Evolutionary conservation across 257 asterid genomes (phyloP).

Genomic region (Solanum chilense): DNA sequence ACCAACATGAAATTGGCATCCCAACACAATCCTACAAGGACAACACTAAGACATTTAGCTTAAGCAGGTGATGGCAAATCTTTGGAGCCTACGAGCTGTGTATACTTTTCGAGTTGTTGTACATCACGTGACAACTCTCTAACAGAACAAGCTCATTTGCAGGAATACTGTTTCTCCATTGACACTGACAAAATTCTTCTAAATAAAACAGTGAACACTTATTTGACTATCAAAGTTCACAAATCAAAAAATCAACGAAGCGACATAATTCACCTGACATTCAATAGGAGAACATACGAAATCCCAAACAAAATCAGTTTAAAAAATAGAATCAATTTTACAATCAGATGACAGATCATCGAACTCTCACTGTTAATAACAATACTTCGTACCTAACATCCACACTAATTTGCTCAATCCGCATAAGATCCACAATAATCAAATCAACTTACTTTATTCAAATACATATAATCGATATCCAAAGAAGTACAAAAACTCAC

Average conservation of each 20-base stretch:
- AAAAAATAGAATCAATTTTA: neutral
- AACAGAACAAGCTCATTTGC: neutral
- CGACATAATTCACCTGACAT: neutral
- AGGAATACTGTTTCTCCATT: neutral
- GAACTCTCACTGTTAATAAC: neutral
- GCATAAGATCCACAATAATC: neutral
- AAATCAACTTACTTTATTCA: neutral
- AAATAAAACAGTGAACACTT: neutral
- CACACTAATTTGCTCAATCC: neutral
- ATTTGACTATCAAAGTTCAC: neutral
- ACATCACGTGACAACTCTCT: neutral
- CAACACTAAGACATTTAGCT: neutral
- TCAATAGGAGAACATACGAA: neutral
- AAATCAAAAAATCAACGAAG: neutral
- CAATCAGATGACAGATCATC: neutral
- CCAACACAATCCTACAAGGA: neutral
- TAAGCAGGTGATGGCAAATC: neutral
- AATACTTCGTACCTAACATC: neutral
- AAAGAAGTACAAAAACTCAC: neutral
- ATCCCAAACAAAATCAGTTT: neutral
- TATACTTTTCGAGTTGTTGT: neutral
- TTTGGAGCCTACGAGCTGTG: neutral
- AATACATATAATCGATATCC: neutral
- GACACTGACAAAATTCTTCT: neutral
- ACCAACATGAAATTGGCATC: neutral